These are phyloP conservation scores for Fusarium marasasianum DNA, from an alignment of 2,329 filamentous ascomycete genomes.

Conservation along the genomic window DNA sequence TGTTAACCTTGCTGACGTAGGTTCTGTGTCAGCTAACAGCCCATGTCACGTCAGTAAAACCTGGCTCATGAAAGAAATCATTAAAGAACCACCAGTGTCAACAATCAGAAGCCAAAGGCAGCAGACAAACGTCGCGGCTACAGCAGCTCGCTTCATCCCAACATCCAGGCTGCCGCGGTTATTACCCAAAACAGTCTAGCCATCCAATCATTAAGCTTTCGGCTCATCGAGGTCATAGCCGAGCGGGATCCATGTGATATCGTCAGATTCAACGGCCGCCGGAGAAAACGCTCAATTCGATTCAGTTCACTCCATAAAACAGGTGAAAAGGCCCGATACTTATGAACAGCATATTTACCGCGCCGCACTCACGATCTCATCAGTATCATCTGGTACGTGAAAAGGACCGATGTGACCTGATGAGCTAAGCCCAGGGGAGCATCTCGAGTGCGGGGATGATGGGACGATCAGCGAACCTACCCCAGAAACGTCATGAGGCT, in stretches of 20 bases:
- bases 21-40: rapidly evolving
- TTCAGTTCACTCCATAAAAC: background rate
- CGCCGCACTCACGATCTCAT: background rate
- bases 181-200: background rate
- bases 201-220: background rate
- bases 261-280: background rate
- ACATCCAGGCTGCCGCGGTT: background rate
- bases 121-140: background rate
- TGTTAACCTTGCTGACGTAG: rapidly evolving
- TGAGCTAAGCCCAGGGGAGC: conserved; percentile 17
- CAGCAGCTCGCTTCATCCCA: background rate
- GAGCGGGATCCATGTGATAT: background rate
- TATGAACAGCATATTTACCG: background rate
- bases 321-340: conserved; percentile 11
- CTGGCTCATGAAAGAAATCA: rapidly evolving
- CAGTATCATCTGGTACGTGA: background rate
- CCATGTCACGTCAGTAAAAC: too few relatives aligned
- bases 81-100: rapidly evolving
- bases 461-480: conserved; percentile 10
- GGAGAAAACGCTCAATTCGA: background rate
- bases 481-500: conserved; percentile 15
- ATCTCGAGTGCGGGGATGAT: conserved; percentile 13
- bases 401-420: conserved; percentile 25
- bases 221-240: background rate
- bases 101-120: background rate